Percentiles rank a stretch among this genome's conserved stretches.
phyloP scores from a whole-genome alignment of 805 yeast species.

The Ogataea naganishii region DNA sequence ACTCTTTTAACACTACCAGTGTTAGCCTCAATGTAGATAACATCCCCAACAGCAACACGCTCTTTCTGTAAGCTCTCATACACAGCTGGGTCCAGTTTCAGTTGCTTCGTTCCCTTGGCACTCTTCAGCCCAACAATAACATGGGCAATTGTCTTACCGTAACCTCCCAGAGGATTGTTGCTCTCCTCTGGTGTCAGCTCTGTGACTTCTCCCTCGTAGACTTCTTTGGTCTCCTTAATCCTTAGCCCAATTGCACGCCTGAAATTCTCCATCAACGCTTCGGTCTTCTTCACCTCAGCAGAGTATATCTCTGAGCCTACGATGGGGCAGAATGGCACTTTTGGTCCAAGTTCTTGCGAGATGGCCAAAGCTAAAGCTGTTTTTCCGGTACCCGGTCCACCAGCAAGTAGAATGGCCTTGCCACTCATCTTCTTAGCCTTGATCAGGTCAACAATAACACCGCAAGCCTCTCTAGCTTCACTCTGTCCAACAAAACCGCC shows the following conservation, averaged over 20 bases:
- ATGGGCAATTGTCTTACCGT: conserved; percentile 74
- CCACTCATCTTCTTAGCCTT: conserved; percentile 91
- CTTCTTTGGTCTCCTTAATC: conserved; percentile 95
- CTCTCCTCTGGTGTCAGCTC: conserved; percentile 94
- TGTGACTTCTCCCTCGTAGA: conserved; percentile 96
- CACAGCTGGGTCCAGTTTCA: conserved; percentile 84
- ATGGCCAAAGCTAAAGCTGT: conserved; percentile 95
- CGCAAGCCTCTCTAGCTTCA: conserved; percentile 84
- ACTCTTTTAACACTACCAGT: conserved; percentile 96
- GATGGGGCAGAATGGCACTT: conserved; percentile 95
- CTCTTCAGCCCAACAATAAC: conserved; percentile 91
- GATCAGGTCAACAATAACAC: conserved; percentile 87
- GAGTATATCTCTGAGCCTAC: conserved; percentile 92
- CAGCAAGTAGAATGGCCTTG: conserved; percentile 90
- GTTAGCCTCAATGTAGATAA: conserved; percentile 92
- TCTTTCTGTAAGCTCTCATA: conserved; percentile 94
- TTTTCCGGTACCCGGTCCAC: conserved; percentile 98
- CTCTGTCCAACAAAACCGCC: conserved; percentile 84
- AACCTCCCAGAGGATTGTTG: conserved; percentile 94
- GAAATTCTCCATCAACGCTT: conserved; percentile 92
- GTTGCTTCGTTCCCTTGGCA: conserved; percentile 83
- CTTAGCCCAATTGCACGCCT: conserved; percentile 94
- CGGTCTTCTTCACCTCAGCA: conserved; percentile 96
- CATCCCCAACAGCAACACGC: conserved; percentile 91
- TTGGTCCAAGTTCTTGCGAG: conserved; percentile 92